Base-by-base conservation (phyloP, 768 basidiomycete species). In the Gautieria morchelliformis region DNA sequence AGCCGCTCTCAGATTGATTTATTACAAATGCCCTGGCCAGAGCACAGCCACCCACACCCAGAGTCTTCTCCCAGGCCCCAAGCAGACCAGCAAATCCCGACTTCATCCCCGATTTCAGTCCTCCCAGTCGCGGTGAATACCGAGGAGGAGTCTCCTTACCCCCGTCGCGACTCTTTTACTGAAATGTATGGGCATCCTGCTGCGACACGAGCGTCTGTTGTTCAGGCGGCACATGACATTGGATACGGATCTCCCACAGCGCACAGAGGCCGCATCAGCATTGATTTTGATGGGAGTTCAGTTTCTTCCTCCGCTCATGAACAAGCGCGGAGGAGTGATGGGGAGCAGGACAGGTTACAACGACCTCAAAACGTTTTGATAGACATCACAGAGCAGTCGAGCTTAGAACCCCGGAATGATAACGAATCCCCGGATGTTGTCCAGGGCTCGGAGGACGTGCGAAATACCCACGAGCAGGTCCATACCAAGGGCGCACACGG, bases 141-240 rank as follows among this genome's bases (percentile, higher is more conserved):
- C 22, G 17, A 48, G 35, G 56, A 20, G 5, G 32, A 4, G 24
- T 17, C 39, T 19, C 54, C 50, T 27, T 37, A 27, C 5, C 27
- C 41, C 12, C 56, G 51, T 33, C 35, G 30, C 17, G 70, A 70
- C 24, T 79, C 78, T 6, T 80, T 74, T 62, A 78, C 80, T 0
- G 84, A 86, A 1, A 67, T 92, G 6, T 90, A 85, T 67, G 87
- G 87, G 22, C 74, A 76, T 63, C 76, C 76, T 0, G 75, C 75
- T 9, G 70, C 71, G 50, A 70, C 70, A 14, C 70, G 76, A 4
- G 75, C 73, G n/a, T 67, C 65, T 22, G 68, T 78, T 30, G 68
- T 62, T 79, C 88, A 91, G 69, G 84, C 88, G 17, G 95, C 94
- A 9, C 80, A 92, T 60, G 86, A 93, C 48, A 83, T 93, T 9